A percentile compares a stretch with the other conserved stretches of the same genome.
phyloP scores from a whole-genome alignment of 805 yeast species.

The Myxozyma geophila region DNA sequence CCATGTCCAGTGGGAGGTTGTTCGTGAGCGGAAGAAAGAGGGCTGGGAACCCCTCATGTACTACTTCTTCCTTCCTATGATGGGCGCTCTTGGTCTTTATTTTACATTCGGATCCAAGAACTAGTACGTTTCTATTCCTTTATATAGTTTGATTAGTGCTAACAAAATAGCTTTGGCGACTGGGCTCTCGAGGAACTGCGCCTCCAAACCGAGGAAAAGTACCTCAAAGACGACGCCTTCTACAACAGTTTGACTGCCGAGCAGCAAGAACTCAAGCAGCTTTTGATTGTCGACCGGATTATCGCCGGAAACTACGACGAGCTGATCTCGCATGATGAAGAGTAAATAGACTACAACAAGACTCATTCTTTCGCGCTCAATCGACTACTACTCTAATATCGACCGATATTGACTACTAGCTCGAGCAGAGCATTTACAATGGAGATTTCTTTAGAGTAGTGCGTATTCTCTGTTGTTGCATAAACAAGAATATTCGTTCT shows the following conservation, averaged over 20 bases:
- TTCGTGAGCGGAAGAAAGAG: conserved; percentile 75
- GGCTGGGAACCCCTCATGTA: conserved; percentile 84
- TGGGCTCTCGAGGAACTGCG: conserved; percentile 87
- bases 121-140: neutral
- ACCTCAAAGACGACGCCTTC: conserved; percentile 56
- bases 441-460: neutral
- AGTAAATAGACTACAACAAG: neutral
- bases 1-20: conserved; percentile 75
- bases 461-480: neutral
- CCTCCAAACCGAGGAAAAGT: conserved; percentile 72
- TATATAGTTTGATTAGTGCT: neutral
- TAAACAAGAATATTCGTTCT: neutral
- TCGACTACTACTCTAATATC: neutral
- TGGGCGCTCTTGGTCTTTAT: conserved; percentile 59
- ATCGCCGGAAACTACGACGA: conserved; percentile 83
- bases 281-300: conserved; percentile 77
- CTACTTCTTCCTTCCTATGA: conserved; percentile 72
- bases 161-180: conserved; percentile 48
- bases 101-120: conserved; percentile 56
- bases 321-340: conserved; percentile 37
- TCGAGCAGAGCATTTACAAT: neutral
- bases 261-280: conserved; percentile 71
- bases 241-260: conserved; percentile 52
- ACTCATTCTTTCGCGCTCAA: neutral
- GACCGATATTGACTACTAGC: too few species aligned